Base-by-base conservation (phyloP, 1,139 yeast species). In the Diutina sp. region DNA sequence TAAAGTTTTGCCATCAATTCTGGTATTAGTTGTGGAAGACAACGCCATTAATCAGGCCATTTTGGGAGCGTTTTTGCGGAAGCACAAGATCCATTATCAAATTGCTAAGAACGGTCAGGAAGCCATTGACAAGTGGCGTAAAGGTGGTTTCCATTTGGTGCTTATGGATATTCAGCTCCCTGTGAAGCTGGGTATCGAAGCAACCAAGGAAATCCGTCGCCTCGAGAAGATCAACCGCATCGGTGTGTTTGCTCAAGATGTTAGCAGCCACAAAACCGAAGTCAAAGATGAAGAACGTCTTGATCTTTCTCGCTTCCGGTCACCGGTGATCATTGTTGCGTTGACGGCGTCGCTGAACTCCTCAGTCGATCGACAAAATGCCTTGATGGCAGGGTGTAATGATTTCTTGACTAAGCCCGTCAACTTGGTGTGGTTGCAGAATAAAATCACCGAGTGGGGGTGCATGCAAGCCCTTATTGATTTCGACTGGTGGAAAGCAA, bases 331-430 rank as follows among this genome's bases (percentile, higher is more conserved):
- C 58, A 91, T 93, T 57, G 99, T 93, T 44, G 99, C 99, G 0
- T 73, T 93, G 57, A 93, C 99, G 1, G 99, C 99, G 0, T 85
- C 93, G 12, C 87, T 95, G 21, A 75, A 76, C 59, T 80, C 95
- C 25, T 83, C 87, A n/a, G 85, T 85, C 30, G 98, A 91, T 69
- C 84, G 88, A 66, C 85, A 90, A 61, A 90, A 89, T 65, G 99
- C 99, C 0, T 75, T 93, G 60, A 87, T 95, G 53, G 97, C 98
- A 1, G 99, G 99, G 53, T 93, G 99, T 71, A 93, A 93, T 66
- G 99, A 93, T 69, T 93, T 87, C 69, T 74, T 93, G 63, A 93
- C 98, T n/a, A 93, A 93, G 62, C 99, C 99, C 0, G 99, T 95
- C 14, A 91, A 90, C 65, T 76, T 93, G 64, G 90, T 85, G 50